Base-by-base conservation (phyloP, 78 protist species). In the Trichosphaerium sp. region DNA sequence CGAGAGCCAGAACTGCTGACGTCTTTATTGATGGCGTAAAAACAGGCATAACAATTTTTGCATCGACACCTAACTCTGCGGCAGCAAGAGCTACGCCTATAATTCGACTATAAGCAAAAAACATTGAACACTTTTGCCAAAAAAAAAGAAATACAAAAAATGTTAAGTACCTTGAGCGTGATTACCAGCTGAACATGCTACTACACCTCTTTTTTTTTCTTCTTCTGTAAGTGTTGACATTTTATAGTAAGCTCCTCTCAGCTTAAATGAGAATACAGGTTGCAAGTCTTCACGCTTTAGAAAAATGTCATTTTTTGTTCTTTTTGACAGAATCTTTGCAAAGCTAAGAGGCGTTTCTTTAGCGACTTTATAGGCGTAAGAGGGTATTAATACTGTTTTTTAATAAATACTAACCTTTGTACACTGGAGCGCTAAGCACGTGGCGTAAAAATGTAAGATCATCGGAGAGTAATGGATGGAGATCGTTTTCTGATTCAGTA, bases 141-240 rank as follows among this genome's bases (percentile, higher is more conserved):
- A n/a, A n/a, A n/a, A n/a, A n/a, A n/a, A n/a, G n/a, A n/a, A n/a
- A n/a, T n/a, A n/a, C n/a, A n/a, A n/a, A n/a, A n/a, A n/a, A n/a
- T n/a, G n/a, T n/a, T n/a, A n/a, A n/a, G n/a, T n/a, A n/a, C 91
- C 91, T 56, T 85, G 91, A 32, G 91, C 91, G 51, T 85, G 91
- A 63, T 85, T 85, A 15, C 91, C 91, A 8, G 87, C 91, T 0
- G 80, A 69, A 57, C 85, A 71, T 3, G 85, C 81, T 39, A 78
- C 42, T 1, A 85, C 59, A 14, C 85, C 82, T 10, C 43, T 56
- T 14, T 41, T 32, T 31, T 71, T 34, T 14, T 62, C 51, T 32
- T 62, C 74, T 6, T 31, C 59, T 5, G 89, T 25, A 8, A 85
- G 82, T 52, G 65, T 61, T 8, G 79, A 69, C 35, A 85, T 74